Conservation (phyloP, 345 rosid species). For the Moricandia arvensis region DNA sequence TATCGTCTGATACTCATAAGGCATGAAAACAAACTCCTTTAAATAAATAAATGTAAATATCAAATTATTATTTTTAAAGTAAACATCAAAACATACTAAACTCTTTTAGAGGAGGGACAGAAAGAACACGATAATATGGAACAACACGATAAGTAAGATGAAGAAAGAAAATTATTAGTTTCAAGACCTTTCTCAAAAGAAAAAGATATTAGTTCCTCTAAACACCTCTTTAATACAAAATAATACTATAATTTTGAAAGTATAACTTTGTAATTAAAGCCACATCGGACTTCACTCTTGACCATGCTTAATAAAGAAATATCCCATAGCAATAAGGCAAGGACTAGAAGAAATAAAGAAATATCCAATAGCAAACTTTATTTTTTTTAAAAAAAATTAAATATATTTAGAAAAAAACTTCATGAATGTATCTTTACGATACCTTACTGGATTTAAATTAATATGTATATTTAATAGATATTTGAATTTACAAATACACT, state of each 20-base stretch:
- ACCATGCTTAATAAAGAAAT: background rate
- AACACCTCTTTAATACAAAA: no score
- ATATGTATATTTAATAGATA: no score
- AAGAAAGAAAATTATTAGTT: background rate
- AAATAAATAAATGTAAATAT: no score
- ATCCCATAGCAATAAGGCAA: background rate
- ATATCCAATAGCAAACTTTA: no score
- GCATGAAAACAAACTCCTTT: background rate
- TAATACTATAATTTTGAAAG: no score
- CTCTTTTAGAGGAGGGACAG: background rate
- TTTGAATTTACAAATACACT: no score
- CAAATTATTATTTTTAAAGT: background rate
- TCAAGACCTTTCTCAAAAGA: no score
- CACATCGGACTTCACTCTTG: background rate
- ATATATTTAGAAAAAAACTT: no score
- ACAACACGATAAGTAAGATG: background rate
- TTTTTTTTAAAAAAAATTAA: no score
- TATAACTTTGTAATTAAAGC: background rate
- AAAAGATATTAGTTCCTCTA: no score
- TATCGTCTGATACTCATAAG: background rate
- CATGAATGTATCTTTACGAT: no score
- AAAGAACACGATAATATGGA: background rate
- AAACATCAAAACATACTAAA: background rate
- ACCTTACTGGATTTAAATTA: no score
- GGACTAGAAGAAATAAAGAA: background rate